A percentile compares a stretch with the other conserved stretches of the same genome.
Conservation (phyloP, 2,329 filamentous ascomycete species). For the Mycogone perniciosa region DNA sequence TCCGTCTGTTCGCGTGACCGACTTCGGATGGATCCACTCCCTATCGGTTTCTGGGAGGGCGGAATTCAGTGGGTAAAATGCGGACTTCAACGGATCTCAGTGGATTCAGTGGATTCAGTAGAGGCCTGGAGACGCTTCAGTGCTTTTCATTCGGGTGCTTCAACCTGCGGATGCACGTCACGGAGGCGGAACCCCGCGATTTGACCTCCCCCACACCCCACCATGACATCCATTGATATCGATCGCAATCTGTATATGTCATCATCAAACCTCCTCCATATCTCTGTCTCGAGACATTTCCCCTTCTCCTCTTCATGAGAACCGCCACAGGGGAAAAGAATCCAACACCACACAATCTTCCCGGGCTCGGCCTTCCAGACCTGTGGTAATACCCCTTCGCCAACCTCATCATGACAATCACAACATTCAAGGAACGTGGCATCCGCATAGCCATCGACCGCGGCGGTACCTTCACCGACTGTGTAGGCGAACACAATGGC, state of each 20-base stretch:
- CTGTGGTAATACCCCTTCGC: not conserved
- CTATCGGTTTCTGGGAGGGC: no score
- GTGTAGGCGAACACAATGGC: conserved; percentile 73
- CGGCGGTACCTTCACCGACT: conserved; percentile 89
- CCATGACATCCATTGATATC: not conserved
- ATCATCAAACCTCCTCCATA: not conserved
- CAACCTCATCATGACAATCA: conserved; percentile 16
- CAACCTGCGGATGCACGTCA: not conserved
- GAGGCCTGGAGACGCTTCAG: no score
- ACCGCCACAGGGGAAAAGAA: no score
- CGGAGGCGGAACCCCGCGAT: conserved; percentile 18
- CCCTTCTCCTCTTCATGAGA: not conserved
- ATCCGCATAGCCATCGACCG: conserved; percentile 73
- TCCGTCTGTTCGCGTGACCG: no score
- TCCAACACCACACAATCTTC: no score
- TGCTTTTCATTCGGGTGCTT: no score
- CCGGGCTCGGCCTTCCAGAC: no score
- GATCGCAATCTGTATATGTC: not conserved
- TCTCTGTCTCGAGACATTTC: not conserved
- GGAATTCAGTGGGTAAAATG: no score
- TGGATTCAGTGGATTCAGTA: no score
- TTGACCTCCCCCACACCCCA: not conserved
- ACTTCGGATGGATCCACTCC: no score
- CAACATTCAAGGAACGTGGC: conserved; percentile 40
- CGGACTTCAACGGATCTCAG: no score